These are phyloP conservation scores for Tubosaeta sp. DNA, from an alignment of 768 basidiomycete species.

Conservation along the genomic window DNA sequence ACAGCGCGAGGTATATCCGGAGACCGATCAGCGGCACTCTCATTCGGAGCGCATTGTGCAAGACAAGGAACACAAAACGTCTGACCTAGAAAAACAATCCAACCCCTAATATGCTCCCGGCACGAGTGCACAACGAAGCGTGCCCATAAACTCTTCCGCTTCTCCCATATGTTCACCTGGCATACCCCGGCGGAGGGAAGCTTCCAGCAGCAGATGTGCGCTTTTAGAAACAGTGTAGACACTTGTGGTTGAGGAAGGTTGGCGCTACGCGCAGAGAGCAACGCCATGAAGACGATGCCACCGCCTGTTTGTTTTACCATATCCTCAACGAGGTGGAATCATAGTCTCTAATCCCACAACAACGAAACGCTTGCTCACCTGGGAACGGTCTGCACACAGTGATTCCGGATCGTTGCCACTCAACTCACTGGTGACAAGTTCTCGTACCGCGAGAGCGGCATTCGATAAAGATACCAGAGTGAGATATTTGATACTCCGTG, in stretches of 20 bases:
- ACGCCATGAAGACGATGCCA: conserved; percentile 40
- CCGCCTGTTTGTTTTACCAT: conserved; percentile 41
- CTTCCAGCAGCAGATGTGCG: conserved; percentile 29
- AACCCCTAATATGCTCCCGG: background rate
- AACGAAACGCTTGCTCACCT: conserved; percentile 23
- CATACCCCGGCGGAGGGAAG: conserved; percentile 27
- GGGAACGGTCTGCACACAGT: conserved; percentile 40
- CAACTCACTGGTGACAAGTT: conserved; percentile 26
- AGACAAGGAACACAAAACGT: background rate
- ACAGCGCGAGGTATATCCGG: background rate
- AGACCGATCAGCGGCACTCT: background rate
- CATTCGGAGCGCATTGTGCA: background rate
- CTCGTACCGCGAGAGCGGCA: conserved; percentile 9
- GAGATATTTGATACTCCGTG: conserved; percentile 35
- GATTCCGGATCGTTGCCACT: conserved; percentile 16
- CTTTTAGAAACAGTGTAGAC: conserved; percentile 41
- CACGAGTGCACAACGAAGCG: background rate
- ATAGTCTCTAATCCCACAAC: background rate
- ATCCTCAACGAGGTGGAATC: background rate
- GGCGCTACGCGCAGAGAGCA: conserved; percentile 39
- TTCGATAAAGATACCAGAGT: conserved; percentile 21
- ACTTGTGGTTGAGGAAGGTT: conserved; percentile 42
- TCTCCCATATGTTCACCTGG: conserved; percentile 40
- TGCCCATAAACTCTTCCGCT: conserved; percentile 32
- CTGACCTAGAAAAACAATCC: conserved; percentile 34